Evolutionary conservation across 176 grass and related monocot species (phyloP), one percentile per base, ranked within the genome.

Genomic region (Triticum turgidum): DNA sequence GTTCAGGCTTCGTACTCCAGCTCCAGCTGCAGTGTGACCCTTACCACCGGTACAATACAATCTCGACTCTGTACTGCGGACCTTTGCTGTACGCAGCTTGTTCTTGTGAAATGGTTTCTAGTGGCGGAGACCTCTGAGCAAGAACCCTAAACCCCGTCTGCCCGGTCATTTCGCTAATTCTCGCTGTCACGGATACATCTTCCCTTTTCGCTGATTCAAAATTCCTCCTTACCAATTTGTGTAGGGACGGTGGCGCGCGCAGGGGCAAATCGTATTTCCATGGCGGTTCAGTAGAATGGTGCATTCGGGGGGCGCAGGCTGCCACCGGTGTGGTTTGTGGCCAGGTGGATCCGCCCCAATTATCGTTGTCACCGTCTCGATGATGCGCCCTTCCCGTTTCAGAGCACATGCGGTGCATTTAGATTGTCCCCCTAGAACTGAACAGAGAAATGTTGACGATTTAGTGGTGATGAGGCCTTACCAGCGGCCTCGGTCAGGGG

Each of bases 361-460:
- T 18, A 80, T 42, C 18, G 0, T 14, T 3, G 0, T 69, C 45
- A 80, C 73, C 14, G 7, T n/a, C 1, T 32, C 61, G 24, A 37
- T 27, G 38, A 47, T 47, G 49, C 21, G 11, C 21, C 84, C 35
- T 61, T 51, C 64, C 34, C 61, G 47, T 25, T 63, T 83, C 27
- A 82, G 78, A 83, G 68, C 73, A 3, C 65, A 61, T 2, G 62
- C 75, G 1, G 73, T 81, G 54, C 73, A 68, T 71, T 37, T 90
- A 44, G 89, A 93, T 83, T 83, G 58, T 38, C 81, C 81, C 1
- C 61, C 49, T 65, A 82, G 35, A 20, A 69, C 56, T 9, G 85
- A 88, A 71, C 69, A 87, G 84, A 92, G 83, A 45, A 83, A 80
- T 84, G 84, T 34, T 5, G 24, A 21, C 67, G 86, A 83, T 82